Conservation (phyloP, 2,329 filamentous ascomycete genomes). For the Thermomyces lanuginosus region DNA sequence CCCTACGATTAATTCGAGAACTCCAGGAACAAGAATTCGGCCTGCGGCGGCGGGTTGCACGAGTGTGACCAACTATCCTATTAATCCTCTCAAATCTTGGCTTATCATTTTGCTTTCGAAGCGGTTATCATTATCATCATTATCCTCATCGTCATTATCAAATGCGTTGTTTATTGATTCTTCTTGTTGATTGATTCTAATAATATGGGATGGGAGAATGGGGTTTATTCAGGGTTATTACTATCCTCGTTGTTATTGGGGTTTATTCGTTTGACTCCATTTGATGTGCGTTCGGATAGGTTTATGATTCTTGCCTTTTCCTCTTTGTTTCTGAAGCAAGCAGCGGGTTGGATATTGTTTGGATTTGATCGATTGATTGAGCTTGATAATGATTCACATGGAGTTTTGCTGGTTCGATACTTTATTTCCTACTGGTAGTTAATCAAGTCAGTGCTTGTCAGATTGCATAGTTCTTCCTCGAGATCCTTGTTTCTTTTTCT, state of each 20-base stretch:
- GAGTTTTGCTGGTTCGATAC: no score
- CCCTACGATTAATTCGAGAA: slow-evolving; percentile 28
- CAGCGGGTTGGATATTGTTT: no score
- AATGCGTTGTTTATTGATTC: not conserved
- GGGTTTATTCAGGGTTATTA: not conserved
- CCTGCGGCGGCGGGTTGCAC: slow-evolving; percentile 19
- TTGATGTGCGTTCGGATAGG: not conserved
- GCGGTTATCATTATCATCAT: not conserved
- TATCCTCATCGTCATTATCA: not conserved
- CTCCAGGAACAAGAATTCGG: slow-evolving; percentile 32
- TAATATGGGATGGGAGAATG: slow-evolving; percentile 1
- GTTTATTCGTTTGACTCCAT: not conserved
- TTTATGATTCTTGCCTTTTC: not conserved
- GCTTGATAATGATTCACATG: no score
- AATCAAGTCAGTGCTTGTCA: no score
- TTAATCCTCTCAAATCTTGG: not conserved
- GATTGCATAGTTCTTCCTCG: no score
- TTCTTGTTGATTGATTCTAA: not conserved
- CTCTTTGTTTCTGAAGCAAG: not conserved
- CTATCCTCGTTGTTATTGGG: not conserved
- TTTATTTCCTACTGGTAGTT: no score
- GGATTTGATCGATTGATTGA: no score
- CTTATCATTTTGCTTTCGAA: slow-evolving; percentile 1
- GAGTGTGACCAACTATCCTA: slow-evolving; percentile 6
- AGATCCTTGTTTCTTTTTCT: no score